Percentiles rank a stretch among this genome's conserved stretches.
Conservation (phyloP, 2,329 filamentous ascomycete genomes). For the Lachnellula willkommii region DNA sequence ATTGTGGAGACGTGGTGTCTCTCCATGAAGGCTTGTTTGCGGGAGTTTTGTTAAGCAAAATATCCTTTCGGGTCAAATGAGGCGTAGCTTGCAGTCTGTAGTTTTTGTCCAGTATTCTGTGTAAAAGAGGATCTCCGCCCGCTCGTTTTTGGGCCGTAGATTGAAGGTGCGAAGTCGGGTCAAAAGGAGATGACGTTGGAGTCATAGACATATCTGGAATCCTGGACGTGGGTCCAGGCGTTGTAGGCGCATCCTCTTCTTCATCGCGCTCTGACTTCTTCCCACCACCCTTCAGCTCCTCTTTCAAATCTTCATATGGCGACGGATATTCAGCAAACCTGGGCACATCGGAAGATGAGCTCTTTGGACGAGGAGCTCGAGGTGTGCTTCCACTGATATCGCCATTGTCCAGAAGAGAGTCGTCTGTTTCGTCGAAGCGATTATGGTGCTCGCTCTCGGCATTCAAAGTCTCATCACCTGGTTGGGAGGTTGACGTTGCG, state of each 20-base stretch:
- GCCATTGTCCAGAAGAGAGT: constrained; percentile 61
- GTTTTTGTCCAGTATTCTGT: constrained; percentile 90
- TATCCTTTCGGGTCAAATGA: constrained; percentile 49
- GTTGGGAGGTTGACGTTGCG: constrained; percentile 39
- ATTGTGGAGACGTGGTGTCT: constrained; percentile 40
- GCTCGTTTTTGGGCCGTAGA: constrained; percentile 29
- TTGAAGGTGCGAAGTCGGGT: constrained; percentile 42
- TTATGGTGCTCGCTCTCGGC: constrained; percentile 26
- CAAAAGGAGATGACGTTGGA: constrained; percentile 52
- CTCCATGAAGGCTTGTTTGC: constrained; percentile 30
- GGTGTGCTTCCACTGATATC: constrained; percentile 66
- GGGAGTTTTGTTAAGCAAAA: constrained; percentile 21
- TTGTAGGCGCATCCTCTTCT: constrained; percentile 34
- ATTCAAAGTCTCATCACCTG: constrained; percentile 26
- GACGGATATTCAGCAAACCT: constrained; percentile 64
- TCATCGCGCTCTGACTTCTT: constrained; percentile 37
- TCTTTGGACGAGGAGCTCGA: constrained; percentile 48
- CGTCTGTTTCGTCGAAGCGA: constrained; percentile 41
- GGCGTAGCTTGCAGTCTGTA: constrained; percentile 93
- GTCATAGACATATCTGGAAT: constrained; percentile 60
- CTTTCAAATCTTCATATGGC: constrained; percentile 69
- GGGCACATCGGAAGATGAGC: constrained; percentile 36
- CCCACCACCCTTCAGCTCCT: constrained; percentile 50
- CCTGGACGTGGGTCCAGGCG: constrained; percentile 37
- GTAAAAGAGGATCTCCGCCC: constrained; percentile 72